Evolutionary conservation across 2,329 filamentous ascomycete species (phyloP), one percentile per base, ranked within the genome.

Genomic region (Rhynchosporium graminicola): DNA sequence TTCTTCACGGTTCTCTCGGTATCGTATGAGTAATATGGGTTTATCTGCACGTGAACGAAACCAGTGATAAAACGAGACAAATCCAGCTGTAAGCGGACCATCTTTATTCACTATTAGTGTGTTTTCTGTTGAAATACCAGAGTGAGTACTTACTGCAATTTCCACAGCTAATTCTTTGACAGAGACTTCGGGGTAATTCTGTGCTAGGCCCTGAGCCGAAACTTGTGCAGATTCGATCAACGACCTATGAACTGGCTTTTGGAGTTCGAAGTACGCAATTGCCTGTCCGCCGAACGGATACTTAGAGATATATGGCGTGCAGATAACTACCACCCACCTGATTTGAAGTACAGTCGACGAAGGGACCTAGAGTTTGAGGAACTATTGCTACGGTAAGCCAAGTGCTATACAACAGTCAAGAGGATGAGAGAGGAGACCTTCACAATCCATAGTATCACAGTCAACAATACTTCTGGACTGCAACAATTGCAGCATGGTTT

Each of bases 11-110:
- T 86, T 56, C 79, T 80, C 1, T 76, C 67, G 0, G 76, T 78
- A 1, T 80, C 80, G 65, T 84, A 84, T 0, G 82, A 79, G 57
- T 81, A 78, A 59, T 80, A 80, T 0, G 85, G 83, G 61, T 87
- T 87, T 4, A 81, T 84, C 70, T 87, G 83, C n/a, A 87, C 76
- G 68, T 86, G 85, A 0, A 85, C 77, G 56, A 76, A 79, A 4
- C 83, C 83, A 1, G 74, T 79, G 52, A 86, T 72, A 54, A 82
- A 73, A 0, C 79, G 77, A 0, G 78, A 75, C 43, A 86, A 82
- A n/a, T 71, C 74, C 1, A 85, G 72, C 29, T 83, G 80, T 26
- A 87, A 72, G 67, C 78, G 80, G 12, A 85, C 78, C 78, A 83
- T 85, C 82, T 84, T 33, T 4, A 10, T 15, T 40, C 31, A 26